Conservation (phyloP, 805 yeast species). For the Candida ulmi region DNA sequence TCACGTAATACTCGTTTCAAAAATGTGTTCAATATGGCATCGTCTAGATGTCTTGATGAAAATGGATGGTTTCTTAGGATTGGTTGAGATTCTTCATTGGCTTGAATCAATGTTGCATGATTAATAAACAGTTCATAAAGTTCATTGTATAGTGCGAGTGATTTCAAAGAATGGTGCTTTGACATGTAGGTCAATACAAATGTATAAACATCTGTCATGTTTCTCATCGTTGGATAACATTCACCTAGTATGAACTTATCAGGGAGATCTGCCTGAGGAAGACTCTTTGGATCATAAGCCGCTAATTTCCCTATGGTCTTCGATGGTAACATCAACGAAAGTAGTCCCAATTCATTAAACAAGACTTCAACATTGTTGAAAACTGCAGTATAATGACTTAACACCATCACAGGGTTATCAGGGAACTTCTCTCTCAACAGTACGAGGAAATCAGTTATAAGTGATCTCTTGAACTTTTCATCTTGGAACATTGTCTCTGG, state of each 20-base stretch:
- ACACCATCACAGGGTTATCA: constrained; percentile 13
- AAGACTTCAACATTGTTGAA: constrained; percentile 8
- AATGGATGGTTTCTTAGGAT: constrained; percentile 11
- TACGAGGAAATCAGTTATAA: constrained; percentile 14
- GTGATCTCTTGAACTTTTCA: constrained; percentile 1
- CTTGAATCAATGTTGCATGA: constrained; percentile 1
- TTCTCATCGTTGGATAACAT: constrained; percentile 7
- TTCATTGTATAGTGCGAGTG: not conserved
- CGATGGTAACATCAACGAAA: constrained; percentile 9
- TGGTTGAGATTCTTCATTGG: constrained; percentile 1
- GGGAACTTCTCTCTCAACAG: constrained; percentile 15
- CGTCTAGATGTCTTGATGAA: constrained; percentile 10
- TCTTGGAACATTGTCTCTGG: constrained; percentile 4
- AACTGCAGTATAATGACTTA: constrained; percentile 18
- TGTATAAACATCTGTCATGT: constrained; percentile 14
- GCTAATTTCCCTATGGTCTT: not conserved
- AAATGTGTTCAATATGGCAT: constrained; percentile 12
- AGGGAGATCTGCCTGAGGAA: constrained; percentile 3
- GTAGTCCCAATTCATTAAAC: constrained; percentile 14
- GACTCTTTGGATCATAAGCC: not conserved
- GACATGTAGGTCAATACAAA: constrained; percentile 9
- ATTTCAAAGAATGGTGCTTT: constrained; percentile 1
- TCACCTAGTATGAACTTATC: constrained; percentile 7
- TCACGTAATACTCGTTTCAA: constrained; percentile 7
- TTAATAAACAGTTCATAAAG: constrained; percentile 1